phyloP scores from a whole-genome alignment of 768 basidiomycete genomes.

The Phanerochaete sordida region DNA sequence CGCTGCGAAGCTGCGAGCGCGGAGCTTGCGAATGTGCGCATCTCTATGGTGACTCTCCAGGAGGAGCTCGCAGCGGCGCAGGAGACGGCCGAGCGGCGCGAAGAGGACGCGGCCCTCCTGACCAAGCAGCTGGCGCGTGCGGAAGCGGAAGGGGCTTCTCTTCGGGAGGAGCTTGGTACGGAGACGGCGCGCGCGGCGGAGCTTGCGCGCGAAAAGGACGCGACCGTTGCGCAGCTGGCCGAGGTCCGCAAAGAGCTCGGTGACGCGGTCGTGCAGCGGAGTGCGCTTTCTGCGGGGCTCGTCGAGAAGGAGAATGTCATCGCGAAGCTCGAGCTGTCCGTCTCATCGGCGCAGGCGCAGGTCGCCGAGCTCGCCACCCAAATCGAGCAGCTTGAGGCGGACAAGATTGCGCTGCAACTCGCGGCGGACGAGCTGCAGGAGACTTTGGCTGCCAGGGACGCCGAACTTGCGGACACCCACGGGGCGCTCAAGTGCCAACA shows the following conservation, averaged over 20 bases:
- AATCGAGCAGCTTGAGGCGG: neutral
- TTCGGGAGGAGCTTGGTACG: neutral
- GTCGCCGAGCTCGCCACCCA: slow-evolving; percentile 3
- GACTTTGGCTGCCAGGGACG: slow-evolving; percentile 20
- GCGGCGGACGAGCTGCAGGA: slow-evolving; percentile 7
- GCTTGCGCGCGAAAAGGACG: neutral
- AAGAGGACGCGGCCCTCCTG: neutral
- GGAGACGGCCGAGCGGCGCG: neutral
- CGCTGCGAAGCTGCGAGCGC: neutral
- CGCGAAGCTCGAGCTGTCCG: slow-evolving; percentile 9
- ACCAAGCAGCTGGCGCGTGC: neutral
- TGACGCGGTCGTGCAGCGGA: neutral
- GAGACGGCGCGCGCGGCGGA: neutral
- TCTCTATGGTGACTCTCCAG: slow-evolving; percentile 7
- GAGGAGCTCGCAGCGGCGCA: neutral
- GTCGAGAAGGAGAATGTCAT: neutral
- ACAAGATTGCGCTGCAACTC: slow-evolving; percentile 4
- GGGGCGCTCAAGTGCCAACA: slow-evolving; percentile 10
- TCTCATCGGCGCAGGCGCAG: slow-evolving; percentile 1
- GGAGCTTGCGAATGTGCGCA: neutral
- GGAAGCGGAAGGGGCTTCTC: neutral
- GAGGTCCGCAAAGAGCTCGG: neutral
- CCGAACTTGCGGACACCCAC: slow-evolving; percentile 22
- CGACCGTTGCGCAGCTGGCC: neutral
- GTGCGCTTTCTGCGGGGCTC: neutral